A percentile compares a stretch with the other conserved stretches of the same genome.
Conservation (phyloP, 495 filamentous ascomycete species). For the Neohortaea acidophila region DNA sequence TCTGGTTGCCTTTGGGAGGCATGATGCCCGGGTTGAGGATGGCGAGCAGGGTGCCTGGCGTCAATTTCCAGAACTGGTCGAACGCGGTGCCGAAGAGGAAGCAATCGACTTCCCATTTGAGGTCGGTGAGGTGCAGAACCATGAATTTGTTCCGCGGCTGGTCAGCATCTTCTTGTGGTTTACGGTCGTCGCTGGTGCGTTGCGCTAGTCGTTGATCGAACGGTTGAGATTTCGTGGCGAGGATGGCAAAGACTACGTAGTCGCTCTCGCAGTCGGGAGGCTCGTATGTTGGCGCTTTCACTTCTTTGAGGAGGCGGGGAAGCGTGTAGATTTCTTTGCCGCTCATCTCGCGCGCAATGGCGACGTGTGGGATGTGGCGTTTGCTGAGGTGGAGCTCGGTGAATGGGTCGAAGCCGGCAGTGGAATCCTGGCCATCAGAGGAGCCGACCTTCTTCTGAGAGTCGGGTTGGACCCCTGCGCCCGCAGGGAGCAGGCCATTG, state of each 20-base stretch:
- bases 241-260: constrained; percentile 71
- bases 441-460: constrained; percentile 4
- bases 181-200: constrained; percentile 28
- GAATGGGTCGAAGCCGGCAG: constrained; percentile 55
- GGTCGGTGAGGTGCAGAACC: constrained; percentile 72
- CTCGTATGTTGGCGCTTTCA: constrained; percentile 73
- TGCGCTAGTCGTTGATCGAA: constrained; percentile 44
- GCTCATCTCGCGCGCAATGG: constrained; percentile 55
- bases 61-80: constrained; percentile 77
- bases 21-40: constrained; percentile 88
- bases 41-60: constrained; percentile 71
- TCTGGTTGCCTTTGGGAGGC: constrained; percentile 50
- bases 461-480: neutral
- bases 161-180: constrained; percentile 29
- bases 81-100: constrained; percentile 88
- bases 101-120: constrained; percentile 81
- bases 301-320: constrained; percentile 62
- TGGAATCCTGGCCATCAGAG: no score
- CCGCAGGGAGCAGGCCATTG: neutral
- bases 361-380: constrained; percentile 69
- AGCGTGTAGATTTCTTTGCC: constrained; percentile 64
- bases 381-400: constrained; percentile 72
- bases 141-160: constrained; percentile 53
- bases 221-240: constrained; percentile 75
- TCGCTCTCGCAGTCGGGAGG: constrained; percentile 74